Base-by-base conservation (phyloP, 2,329 filamentous ascomycete species). In the Arachnopeziza araneosa region DNA sequence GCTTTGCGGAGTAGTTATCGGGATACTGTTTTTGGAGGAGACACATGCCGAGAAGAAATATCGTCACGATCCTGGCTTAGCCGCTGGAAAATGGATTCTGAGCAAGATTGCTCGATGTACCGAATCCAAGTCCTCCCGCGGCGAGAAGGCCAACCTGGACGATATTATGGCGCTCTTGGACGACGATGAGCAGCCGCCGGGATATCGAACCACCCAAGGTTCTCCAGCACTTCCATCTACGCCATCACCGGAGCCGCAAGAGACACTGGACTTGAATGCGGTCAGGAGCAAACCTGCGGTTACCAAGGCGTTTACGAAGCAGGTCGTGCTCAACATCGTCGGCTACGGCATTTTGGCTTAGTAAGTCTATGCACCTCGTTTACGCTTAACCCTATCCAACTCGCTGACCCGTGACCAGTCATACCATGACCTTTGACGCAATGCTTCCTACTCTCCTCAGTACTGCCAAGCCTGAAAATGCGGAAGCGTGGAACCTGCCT, bases 391-490 rank as follows among this genome's bases (percentile, higher is more conserved):
- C 4, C 50, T 19, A 56, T 19, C 23, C 23, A 36, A 44, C 51
- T 30, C 14, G 60, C 67, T 71, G 62, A 72, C 65, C 53, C 54
- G 61, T 61, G 53, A 59, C 70, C 70, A 96, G 93, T 77, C 93
- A 98, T 77, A 97, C 93, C 14, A 97, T 99, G 76, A 96, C 93
- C 0, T 95, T 96, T 68, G 95, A 99, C 75, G 90, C 96, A 71
- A 83, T 98, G 54, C 87, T 98, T 68, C 93, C 95, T 0, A 90
- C 97, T 1, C 91, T 99, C 67, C 84, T 99, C 76, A 69, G 67
- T 19, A 68, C 65, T 8, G 57, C 62, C 50, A 22, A 52, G 19
- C 66, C 64, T 69, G 71, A 81, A 70, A 75, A 83, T 71, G 64
- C 79, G 26, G 72, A 75, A 19, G 68, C 75, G n/a, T 75, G 79